These are phyloP conservation scores for Aspergillus fijiensis DNA, from an alignment of 2,329 filamentous ascomycete species.

Conservation along the genomic window DNA sequence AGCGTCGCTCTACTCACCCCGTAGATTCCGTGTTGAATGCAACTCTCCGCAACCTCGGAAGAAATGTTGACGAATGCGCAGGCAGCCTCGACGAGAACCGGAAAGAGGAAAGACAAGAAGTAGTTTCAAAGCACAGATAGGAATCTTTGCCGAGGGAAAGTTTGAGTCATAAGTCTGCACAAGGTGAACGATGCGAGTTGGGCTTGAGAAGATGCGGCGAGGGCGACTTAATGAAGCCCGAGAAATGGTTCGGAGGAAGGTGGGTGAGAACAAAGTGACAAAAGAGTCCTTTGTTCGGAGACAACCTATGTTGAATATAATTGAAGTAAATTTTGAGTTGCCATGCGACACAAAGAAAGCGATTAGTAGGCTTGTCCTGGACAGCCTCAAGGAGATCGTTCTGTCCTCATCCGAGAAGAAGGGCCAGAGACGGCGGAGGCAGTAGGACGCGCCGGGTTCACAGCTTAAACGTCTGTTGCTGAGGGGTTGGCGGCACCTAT, in stretches of 20 bases:
- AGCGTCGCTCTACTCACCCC: not conserved
- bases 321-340: not conserved
- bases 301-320: not conserved
- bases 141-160: not conserved
- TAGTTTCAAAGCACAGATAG: not conserved
- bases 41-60: not conserved
- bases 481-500: not conserved
- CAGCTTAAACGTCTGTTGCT: not conserved
- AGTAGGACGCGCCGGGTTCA: not conserved
- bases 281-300: not conserved
- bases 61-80: not conserved
- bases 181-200: not conserved
- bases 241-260: constrained; percentile 1
- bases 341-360: not conserved
- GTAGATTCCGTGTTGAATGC: not conserved
- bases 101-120: not conserved
- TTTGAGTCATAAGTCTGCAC: not conserved
- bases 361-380: not conserved
- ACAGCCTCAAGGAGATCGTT: not conserved
- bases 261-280: not conserved
- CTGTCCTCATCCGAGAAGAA: not conserved
- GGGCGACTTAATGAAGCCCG: not conserved
- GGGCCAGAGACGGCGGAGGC: not conserved
- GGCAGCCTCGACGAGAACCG: not conserved
- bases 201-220: not conserved